phyloP scores from a whole-genome alignment of 73 alveolate species.

The Tetrahymena malaccensis region DNA sequence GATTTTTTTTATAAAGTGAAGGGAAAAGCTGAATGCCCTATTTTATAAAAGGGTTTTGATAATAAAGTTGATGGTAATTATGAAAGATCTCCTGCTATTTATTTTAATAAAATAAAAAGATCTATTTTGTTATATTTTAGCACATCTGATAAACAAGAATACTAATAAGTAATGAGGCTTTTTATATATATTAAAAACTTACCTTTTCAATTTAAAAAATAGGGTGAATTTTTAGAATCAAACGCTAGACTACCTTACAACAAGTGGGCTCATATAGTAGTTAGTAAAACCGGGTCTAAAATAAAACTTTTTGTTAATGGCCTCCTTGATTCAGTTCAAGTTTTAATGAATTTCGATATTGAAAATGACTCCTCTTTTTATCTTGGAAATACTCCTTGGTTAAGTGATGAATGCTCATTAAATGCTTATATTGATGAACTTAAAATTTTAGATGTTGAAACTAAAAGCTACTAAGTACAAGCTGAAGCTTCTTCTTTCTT shows the following conservation, averaged over 20 bases:
- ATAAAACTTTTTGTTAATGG: constrained; percentile 63
- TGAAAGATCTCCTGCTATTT: constrained; percentile 35
- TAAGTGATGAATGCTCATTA: constrained; percentile 42
- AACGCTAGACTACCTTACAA: constrained; percentile 42
- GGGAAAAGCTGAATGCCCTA: constrained; percentile 35
- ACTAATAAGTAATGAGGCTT: background rate
- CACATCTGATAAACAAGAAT: constrained; percentile 12
- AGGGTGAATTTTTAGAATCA: constrained; percentile 29
- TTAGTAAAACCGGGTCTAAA: constrained; percentile 27
- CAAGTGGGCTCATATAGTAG: constrained; percentile 60
- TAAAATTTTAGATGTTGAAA: constrained; percentile 36
- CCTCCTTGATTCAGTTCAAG: constrained; percentile 47
- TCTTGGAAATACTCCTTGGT: constrained; percentile 63
- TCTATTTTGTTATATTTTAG: background rate
- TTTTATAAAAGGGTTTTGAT: constrained; percentile 47
- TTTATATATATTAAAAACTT: background rate
- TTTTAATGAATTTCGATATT: constrained; percentile 28
- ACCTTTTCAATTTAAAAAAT: background rate
- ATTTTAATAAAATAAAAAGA: constrained; percentile 30
- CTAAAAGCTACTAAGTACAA: constrained; percentile 42
- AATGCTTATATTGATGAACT: constrained; percentile 53
- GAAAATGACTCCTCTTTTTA: constrained; percentile 40
- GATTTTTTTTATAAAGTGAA: background rate
- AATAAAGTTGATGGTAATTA: background rate
- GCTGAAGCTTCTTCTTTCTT: constrained; percentile 55